Evolutionary conservation across 495 filamentous ascomycete genomes (phyloP), one percentile per base, ranked within the genome.

Genomic region (Penicillium cinerascens): DNA sequence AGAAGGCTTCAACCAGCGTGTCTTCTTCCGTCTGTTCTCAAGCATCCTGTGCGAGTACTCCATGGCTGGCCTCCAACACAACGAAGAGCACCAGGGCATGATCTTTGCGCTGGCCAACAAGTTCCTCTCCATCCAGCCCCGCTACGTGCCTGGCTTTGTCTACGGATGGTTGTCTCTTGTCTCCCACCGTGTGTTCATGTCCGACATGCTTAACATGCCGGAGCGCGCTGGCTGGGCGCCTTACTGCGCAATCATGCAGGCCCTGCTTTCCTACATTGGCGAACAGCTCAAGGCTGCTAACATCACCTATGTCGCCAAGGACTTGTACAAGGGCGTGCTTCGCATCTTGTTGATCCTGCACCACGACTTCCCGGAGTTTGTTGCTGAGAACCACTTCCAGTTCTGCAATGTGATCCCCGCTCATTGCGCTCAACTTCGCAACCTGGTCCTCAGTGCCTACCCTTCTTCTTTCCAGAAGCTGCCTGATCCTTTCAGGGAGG

Each of bases 341-440:
- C 87, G 93, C 57, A 80, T 95, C 49, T 69, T 97, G 53, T 72
- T 93, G 17, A 80, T 97, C 33, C 75, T 99, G 42, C 87, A 95
- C 50, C 93, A 97, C 56, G 93, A 99, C 65, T 97, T 89, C 69
- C 89, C 91, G 0, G 91, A 95, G 49, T 97, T 96, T 66, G 77
- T 97, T 38, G 86, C 87, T 23, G 88, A 92, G 57, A 88, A 93
- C 64, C 88, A 95, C 57, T 85, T 87, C 55, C 82, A 85, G 50
- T 82, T 99, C 40, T 91, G 88, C 78, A 87, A 90, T 64, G 83
- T 82, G 58, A 88, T 97, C 44, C 91, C 95, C 1, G 78, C 81
- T 20, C 88, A 95, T 59, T 92, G 87, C 62, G 84, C 85, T 22
- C 93, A 99, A 67, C 80, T 97, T 49, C 85, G 88, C 56, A 97